phyloP scores from a whole-genome alignment of 768 basidiomycete genomes.

The Boletus pseudo-olivaceus region DNA sequence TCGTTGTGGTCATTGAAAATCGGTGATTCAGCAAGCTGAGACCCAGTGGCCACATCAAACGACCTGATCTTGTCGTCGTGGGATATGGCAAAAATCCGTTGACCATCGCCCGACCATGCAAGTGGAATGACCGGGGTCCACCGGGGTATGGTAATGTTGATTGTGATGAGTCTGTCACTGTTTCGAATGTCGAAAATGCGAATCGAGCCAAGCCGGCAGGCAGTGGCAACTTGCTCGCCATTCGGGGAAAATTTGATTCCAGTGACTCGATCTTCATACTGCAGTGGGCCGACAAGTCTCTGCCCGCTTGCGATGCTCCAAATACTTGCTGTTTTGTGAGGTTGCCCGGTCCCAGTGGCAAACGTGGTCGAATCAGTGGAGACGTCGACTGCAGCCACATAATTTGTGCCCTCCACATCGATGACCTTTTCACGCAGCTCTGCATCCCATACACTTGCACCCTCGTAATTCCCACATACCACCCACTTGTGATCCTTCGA shows the following conservation, averaged over 20 bases:
- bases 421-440: background rate
- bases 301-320: background rate
- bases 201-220: accelerated
- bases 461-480: background rate
- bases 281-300: background rate
- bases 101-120: background rate
- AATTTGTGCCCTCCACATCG: background rate
- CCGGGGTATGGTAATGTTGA: accelerated
- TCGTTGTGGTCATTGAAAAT: background rate
- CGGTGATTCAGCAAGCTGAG: background rate
- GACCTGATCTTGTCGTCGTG: background rate
- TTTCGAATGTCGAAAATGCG: background rate
- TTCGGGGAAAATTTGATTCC: background rate
- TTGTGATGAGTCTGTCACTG: background rate
- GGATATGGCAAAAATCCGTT: background rate
- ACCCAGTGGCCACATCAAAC: background rate
- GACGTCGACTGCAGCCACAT: background rate
- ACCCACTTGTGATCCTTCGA: background rate
- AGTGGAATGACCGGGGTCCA: background rate
- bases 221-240: background rate
- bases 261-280: accelerated
- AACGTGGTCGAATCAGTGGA: background rate
- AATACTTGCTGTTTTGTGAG: background rate
- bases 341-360: background rate
- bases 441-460: background rate